Percentiles rank a stretch among this genome's conserved stretches.
Conservation (phyloP, 2,329 filamentous ascomycete species). For the Immersiporthe knoxdaviesiana region DNA sequence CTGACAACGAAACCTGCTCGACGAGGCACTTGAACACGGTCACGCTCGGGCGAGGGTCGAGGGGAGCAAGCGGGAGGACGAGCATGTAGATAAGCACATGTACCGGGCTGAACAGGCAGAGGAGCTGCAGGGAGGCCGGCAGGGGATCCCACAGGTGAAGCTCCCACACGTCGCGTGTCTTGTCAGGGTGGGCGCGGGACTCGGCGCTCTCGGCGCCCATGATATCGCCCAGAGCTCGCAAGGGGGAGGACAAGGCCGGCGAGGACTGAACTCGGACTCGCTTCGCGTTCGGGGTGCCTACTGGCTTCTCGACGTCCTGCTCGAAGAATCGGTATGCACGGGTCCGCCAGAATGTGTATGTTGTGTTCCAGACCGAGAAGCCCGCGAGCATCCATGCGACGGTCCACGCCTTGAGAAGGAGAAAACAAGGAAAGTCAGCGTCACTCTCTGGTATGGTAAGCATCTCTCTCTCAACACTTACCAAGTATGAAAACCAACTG, state of each 20-base stretch:
- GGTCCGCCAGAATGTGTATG: slow-evolving; percentile 79
- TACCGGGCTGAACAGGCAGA: slow-evolving; percentile 90
- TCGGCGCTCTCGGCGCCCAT: slow-evolving; percentile 74
- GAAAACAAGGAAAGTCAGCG: slow-evolving; percentile 21
- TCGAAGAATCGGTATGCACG: slow-evolving; percentile 93
- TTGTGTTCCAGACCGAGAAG: slow-evolving; percentile 74
- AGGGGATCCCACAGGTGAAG: slow-evolving; percentile 91
- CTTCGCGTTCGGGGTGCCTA: slow-evolving; percentile 81
- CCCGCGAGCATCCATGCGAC: slow-evolving; percentile 70
- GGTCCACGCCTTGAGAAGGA: slow-evolving; percentile 64
- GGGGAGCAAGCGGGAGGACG: slow-evolving; percentile 75
- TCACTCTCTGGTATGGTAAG: not conserved
- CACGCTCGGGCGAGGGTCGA: slow-evolving; percentile 81
- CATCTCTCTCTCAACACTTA: no score
- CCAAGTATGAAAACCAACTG: slow-evolving; percentile 65
- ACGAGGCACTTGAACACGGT: slow-evolving; percentile 84
- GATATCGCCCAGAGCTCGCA: slow-evolving; percentile 72
- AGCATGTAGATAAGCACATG: slow-evolving; percentile 91
- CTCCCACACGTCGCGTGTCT: slow-evolving; percentile 90
- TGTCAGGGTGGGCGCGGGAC: slow-evolving; percentile 81
- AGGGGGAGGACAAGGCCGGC: slow-evolving; percentile 74
- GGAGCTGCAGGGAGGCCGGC: slow-evolving; percentile 78
- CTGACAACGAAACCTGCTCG: slow-evolving; percentile 73
- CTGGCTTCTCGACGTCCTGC: slow-evolving; percentile 74
- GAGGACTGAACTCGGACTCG: slow-evolving; percentile 88